Conservation (phyloP, 2,329 filamentous ascomycete genomes). For the Venturia effusa region DNA sequence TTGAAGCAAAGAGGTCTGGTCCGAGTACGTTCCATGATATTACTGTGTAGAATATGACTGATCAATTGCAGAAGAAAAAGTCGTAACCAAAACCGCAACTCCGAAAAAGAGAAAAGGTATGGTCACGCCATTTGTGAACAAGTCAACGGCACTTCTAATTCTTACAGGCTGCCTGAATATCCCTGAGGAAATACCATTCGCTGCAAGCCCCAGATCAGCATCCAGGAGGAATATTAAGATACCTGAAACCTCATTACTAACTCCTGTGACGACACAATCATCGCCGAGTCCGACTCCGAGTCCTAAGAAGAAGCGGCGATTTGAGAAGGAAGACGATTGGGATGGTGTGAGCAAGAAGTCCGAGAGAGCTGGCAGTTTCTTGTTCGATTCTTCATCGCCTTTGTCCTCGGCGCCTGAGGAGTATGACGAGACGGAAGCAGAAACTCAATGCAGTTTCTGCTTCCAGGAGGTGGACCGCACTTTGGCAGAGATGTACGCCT, state of each 20-base stretch:
- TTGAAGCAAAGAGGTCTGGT: neutral
- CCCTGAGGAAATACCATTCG: neutral
- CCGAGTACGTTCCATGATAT: neutral
- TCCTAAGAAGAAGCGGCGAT: neutral
- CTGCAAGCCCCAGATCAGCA: neutral
- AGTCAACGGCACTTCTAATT: neutral
- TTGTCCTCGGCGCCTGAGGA: neutral
- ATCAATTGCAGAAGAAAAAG: neutral
- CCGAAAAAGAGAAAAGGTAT: neutral
- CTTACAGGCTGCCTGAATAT: neutral
- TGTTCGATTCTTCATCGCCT: neutral
- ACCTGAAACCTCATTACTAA: neutral
- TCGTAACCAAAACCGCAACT: neutral
- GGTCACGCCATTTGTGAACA: neutral
- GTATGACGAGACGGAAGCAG: neutral
- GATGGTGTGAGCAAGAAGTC: neutral
- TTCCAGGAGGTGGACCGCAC: slow-evolving; percentile 4
- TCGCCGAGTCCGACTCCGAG: neutral
- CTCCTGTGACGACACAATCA: neutral
- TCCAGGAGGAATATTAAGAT: neutral
- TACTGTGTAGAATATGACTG: neutral
- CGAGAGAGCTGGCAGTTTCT: neutral
- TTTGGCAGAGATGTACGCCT: neutral
- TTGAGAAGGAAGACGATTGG: neutral
- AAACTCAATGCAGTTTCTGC: neutral